These are phyloP conservation scores for Chytridium lagenaria DNA, from an alignment of 371 early-diverging fungal species.

Conservation along the genomic window DNA sequence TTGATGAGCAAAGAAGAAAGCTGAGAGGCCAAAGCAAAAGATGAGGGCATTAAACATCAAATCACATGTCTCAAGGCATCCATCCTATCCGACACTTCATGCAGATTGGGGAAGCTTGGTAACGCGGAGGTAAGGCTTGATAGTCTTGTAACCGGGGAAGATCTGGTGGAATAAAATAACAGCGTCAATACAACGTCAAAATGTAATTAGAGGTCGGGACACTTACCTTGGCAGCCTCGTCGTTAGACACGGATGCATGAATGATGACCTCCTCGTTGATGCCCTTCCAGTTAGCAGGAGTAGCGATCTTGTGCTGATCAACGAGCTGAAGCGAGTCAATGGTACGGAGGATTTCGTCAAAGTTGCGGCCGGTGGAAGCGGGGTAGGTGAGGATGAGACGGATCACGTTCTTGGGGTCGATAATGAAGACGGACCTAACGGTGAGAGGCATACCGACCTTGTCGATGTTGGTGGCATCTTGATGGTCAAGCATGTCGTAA, in stretches of 20 bases:
- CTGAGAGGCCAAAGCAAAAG: too few species aligned
- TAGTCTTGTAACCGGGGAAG: constrained; percentile 81
- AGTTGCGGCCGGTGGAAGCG: constrained; percentile 83
- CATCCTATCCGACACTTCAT: too few species aligned
- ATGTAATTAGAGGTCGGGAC: not conserved
- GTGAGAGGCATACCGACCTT: constrained; percentile 90
- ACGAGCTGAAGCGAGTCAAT: constrained; percentile 91
- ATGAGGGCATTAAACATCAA: too few species aligned
- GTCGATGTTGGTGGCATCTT: constrained; percentile 90
- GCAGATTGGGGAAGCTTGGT: constrained; percentile 36
- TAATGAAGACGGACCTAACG: constrained; percentile 92
- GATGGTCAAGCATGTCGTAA: constrained; percentile 95
- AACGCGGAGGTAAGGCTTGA: constrained; percentile 85
- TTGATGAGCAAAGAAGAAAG: too few species aligned
- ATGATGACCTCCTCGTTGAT: constrained; percentile 87
- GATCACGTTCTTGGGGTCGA: constrained; percentile 91
- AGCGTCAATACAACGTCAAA: not conserved
- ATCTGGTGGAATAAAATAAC: constrained; percentile 41
- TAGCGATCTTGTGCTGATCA: constrained; percentile 86
- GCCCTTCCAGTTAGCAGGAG: constrained; percentile 93
- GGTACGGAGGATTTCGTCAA: constrained; percentile 92
- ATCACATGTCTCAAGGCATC: too few species aligned
- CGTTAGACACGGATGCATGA: constrained; percentile 81
- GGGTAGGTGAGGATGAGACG: constrained; percentile 91
- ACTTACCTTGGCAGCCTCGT: constrained; percentile 68